Evolutionary conservation across 2,329 filamentous ascomycete genomes (phyloP).

Genomic region (Cladophialophora carrionii): DNA sequence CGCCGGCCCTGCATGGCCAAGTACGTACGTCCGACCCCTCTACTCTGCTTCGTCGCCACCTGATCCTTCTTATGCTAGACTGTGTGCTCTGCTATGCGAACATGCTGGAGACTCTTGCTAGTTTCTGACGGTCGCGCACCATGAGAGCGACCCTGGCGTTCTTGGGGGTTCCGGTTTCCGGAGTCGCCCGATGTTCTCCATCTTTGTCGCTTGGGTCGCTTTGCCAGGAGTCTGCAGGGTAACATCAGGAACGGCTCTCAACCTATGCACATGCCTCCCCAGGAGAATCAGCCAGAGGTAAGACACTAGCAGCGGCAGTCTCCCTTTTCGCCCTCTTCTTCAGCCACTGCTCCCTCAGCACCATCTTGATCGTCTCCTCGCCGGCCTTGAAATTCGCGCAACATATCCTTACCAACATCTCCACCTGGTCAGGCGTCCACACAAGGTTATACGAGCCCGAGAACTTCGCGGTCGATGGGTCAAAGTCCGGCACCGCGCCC

Average conservation of each 20-base stretch:
- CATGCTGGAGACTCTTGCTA: neutral
- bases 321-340: conserved; percentile 18
- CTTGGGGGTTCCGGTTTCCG: too few species aligned
- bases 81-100: neutral
- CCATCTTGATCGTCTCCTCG: conserved; percentile 23
- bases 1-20: neutral
- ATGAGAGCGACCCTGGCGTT: too few species aligned
- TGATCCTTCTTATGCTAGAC: neutral
- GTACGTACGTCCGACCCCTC: too few species aligned
- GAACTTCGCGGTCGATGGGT: conserved; percentile 30
- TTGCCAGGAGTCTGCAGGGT: neutral
- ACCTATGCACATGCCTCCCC: neutral
- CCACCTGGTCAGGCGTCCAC: conserved; percentile 28
- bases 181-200: neutral
- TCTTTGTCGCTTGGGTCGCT: neutral
- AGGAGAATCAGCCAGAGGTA: neutral
- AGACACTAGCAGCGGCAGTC: neutral
- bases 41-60: neutral
- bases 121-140: too few species aligned
- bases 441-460: conserved; percentile 31
- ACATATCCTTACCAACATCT: conserved; percentile 27
- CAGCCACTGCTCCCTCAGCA: conserved; percentile 24
- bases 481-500: conserved; percentile 22
- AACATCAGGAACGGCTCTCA: neutral
- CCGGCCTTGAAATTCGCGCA: conserved; percentile 22